Base-by-base conservation (phyloP, 179 eudicot genomes). In the Beta corolliflora region DNA sequence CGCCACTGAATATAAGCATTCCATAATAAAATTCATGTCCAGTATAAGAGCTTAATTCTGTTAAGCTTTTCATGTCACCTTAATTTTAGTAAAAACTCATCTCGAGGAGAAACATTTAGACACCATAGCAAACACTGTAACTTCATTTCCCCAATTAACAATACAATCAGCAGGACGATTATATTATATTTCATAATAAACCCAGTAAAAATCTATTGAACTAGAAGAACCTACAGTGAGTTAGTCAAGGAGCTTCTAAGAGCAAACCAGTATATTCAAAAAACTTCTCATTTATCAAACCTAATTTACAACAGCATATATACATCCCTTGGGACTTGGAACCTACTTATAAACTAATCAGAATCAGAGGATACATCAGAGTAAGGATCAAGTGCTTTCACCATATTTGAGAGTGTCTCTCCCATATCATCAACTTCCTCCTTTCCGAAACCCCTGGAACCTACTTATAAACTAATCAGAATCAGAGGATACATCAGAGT, bases 361-460 rank as follows among this genome's bases (percentile, higher is more conserved):
- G 94, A 92, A 85, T 95, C 94, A 11, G 97, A 91, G 50, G 93
- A 92, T 23, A 14, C 78, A 78, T 86, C 86, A 77, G 88, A 85
- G 41, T 5, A 63, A 44, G 97, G 93, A 78, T 90, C 88, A 11
- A 95, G 86, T 19, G 81, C 77, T 67, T 16, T 78, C 41, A 92
- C 90, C 98, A 94, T 84, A 74, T 86, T 86, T 56, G 92, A 87
- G 29, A 95, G 88, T 8, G 83, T 73, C 88, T 94, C 98, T 74
- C 90, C 97, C 77, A 93, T 83, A 9, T 95, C 98, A 63, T 91
- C 97, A 23, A 94, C 21, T 71, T 94, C 99, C 46, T 95, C 98
- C 84, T 81, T 90, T 60, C 84, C 99, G 66, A 94, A 92, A 60
- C 96, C 99, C 99, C 97, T n/a, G n/a, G n/a, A n/a, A n/a, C n/a